phyloP scores from a whole-genome alignment of 2,329 filamentous ascomycete genomes.

The Zasmidium cellare region DNA sequence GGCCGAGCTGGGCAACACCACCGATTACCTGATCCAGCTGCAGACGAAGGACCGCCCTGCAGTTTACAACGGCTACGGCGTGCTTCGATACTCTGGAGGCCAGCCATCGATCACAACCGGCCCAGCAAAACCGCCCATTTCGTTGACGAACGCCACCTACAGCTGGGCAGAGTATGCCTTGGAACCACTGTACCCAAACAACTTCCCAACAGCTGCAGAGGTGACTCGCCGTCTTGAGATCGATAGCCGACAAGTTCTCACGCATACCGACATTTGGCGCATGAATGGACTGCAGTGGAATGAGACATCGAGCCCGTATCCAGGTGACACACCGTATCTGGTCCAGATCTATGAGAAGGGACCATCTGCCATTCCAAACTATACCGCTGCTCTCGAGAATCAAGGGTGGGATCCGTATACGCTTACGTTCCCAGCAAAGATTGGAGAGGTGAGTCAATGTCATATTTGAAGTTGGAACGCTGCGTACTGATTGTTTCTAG shows the following conservation, averaged over 20 bases:
- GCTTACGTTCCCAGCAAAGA: constrained; percentile 52
- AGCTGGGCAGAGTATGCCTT: constrained; percentile 42
- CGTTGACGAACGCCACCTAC: constrained; percentile 35
- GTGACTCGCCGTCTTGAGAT: constrained; percentile 38
- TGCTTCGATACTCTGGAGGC: constrained; percentile 46
- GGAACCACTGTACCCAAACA: constrained; percentile 32
- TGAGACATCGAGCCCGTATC: constrained; percentile 19
- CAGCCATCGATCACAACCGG: constrained; percentile 17
- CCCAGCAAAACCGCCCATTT: constrained; percentile 28
- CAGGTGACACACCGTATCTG: constrained; percentile 48
- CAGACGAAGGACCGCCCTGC: constrained; percentile 53
- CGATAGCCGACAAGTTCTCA: constrained; percentile 26
- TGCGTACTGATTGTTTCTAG: constrained; percentile 1
- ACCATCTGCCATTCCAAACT: constrained; percentile 51
- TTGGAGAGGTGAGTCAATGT: constrained; percentile 59
- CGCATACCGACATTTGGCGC: constrained; percentile 21
- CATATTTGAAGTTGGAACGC: too few species aligned
- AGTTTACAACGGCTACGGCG: constrained; percentile 49
- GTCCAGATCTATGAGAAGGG: constrained; percentile 55
- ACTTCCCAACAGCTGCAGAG: constrained; percentile 35
- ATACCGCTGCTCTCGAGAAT: constrained; percentile 51
- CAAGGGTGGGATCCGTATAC: constrained; percentile 56
- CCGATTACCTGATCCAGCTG: constrained; percentile 47
- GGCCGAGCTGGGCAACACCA: constrained; percentile 44
- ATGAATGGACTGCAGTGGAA: constrained; percentile 26